These are phyloP conservation scores for Globisporangium camurandrum DNA, from an alignment of 352 stramenopile genomes.

Conservation along the genomic window DNA sequence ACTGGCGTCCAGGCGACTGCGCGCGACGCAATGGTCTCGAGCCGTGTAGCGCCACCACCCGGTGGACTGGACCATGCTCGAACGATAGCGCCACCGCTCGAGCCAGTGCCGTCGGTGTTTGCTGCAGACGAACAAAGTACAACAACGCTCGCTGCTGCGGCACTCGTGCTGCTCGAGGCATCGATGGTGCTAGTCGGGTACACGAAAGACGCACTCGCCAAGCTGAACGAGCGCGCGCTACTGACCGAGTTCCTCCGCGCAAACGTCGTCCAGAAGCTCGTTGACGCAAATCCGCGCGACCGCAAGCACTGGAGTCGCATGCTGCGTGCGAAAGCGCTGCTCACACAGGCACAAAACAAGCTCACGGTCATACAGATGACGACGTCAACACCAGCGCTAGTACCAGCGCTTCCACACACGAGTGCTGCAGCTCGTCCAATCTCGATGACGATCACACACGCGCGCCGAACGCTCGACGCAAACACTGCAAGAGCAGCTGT, in stretches of 20 bases:
- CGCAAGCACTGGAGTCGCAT: slow-evolving; percentile 6
- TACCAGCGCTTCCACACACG: background rate
- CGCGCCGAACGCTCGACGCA: too few relatives aligned
- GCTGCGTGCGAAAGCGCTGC: background rate
- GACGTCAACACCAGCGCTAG: background rate
- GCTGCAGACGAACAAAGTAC: background rate
- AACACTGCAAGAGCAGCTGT: background rate
- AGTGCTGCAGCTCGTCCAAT: background rate
- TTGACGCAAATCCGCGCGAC: slow-evolving; percentile 5
- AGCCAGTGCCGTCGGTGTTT: slow-evolving; percentile 7
- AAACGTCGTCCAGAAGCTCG: slow-evolving; percentile 6
- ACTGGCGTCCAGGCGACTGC: slow-evolving; percentile 30
- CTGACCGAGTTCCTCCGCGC: slow-evolving; percentile 10
- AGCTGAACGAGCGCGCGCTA: slow-evolving; percentile 6
- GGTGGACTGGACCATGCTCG: too few relatives aligned
- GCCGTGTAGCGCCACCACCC: background rate
- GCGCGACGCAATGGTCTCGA: slow-evolving; percentile 1
- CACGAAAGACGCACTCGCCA: slow-evolving; percentile 8
- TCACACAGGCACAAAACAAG: slow-evolving; percentile 6
- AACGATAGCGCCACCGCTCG: background rate
- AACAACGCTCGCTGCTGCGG: background rate
- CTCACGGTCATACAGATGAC: background rate
- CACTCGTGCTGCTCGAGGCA: slow-evolving; percentile 6
- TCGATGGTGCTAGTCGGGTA: slow-evolving; percentile 7
- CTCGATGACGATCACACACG: too few relatives aligned